Evolutionary conservation across 768 basidiomycete species (phyloP).

Genomic region (Termitomyces sp.): DNA sequence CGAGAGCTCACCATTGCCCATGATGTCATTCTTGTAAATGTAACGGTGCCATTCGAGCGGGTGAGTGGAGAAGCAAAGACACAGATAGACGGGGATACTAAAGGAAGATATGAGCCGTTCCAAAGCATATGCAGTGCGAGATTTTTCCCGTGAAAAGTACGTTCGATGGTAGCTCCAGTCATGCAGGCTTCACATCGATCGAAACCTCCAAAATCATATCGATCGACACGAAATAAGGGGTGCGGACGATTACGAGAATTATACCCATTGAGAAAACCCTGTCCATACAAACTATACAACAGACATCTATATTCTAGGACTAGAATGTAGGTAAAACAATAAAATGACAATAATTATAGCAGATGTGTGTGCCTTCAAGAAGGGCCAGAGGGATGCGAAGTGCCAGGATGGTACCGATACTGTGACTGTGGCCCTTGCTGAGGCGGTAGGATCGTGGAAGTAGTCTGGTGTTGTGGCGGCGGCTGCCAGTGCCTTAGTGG

Average conservation of each 20-base stretch:
- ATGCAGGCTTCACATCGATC: no score
- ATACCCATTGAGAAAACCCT: not conserved
- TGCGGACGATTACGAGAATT: not conserved
- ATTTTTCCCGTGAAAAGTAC: no score
- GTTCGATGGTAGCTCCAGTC: no score
- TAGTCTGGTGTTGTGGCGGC: constrained; percentile 15
- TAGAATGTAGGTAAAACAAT: constrained; percentile 8
- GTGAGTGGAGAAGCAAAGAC: not conserved
- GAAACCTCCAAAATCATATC: no score
- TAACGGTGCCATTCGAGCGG: not conserved
- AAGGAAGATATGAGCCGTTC: not conserved
- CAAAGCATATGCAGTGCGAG: not conserved
- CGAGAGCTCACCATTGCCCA: not conserved
- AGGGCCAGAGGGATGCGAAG: constrained; percentile 23
- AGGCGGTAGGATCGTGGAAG: constrained; percentile 11
- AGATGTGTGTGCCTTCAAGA: constrained; percentile 12
- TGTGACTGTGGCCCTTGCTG: constrained; percentile 19
- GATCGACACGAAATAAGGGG: not conserved
- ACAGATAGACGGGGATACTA: not conserved
- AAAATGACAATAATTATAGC: constrained; percentile 9
- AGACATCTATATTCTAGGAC: constrained; percentile 5
- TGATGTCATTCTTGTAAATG: not conserved
- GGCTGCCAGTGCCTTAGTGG: constrained; percentile 7
- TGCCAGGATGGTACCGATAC: constrained; percentile 23
- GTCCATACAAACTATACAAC: constrained; percentile 1